Base-by-base conservation (phyloP, 2,329 filamentous ascomycete species). In the Annulohypoxylon truncatum region DNA sequence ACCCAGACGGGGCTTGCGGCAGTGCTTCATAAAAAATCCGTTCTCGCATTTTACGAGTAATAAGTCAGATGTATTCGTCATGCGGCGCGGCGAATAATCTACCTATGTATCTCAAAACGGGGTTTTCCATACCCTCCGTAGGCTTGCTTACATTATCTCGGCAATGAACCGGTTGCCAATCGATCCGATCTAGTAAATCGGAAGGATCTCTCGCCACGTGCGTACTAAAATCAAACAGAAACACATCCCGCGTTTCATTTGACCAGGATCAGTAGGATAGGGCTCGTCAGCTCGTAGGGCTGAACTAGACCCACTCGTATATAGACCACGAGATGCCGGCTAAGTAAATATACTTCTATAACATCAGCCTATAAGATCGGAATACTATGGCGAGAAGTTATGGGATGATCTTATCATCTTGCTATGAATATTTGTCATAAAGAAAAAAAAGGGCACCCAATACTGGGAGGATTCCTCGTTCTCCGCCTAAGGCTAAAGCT, bases 201-300 rank as follows among this genome's bases (percentile, higher is more conserved):
- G 35, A 38, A n/a, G 40, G 29, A 56, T 46, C 40, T 22, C 18
- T 18, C 35, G 35, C 53, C 53, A 56, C 53, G 53, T 56, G 53
- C 28, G 53, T 13, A 13, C 9, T 54, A 26, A 46, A 46, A 26
- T 46, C 33, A 42, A 38, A 29, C 15, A 20, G 26, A 44, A 15
- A 44, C 35, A 31, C 28, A 35, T 46, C 42, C 22, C 18, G 22
- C 31, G 13, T 50, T 55, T 29, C 40, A 42, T 54, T 55, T 50
- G 29, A 59, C 42, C 24, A 55, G 46, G 56, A 48, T 42, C 24
- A 29, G 38, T 40, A 52, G 50, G 33, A 60, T 61, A 56, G 38
- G 62, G 56, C 56, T 61, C 40, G 44, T 61, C 51, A 56, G 56
- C 46, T 52, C 38, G 12, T 65, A 65, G 62, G 62, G 62, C 62